Conservation (phyloP, 2,329 filamentous ascomycete species). For the Phyllosticta ampelicida region DNA sequence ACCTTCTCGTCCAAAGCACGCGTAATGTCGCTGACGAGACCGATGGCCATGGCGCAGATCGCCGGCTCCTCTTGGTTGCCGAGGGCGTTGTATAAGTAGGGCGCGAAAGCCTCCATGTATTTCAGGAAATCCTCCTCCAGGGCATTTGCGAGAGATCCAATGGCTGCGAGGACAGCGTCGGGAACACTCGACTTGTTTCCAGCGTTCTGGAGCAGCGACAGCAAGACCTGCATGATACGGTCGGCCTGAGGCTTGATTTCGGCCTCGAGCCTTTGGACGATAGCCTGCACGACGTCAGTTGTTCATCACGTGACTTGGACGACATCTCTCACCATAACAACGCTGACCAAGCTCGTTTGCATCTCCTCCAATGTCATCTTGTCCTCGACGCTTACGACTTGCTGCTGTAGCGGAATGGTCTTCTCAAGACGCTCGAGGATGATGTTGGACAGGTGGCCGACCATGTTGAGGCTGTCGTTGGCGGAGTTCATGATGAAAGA, state of each 20-base stretch:
- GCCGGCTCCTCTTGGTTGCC: conserved; percentile 91
- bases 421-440: conserved; percentile 85
- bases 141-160: conserved; percentile 83
- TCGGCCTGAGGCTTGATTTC: conserved; percentile 86
- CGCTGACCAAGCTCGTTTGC: conserved; percentile 88
- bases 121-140: conserved; percentile 88
- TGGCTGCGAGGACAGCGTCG: conserved; percentile 83
- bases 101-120: conserved; percentile 94
- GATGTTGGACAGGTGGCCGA: conserved; percentile 75
- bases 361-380: conserved; percentile 94
- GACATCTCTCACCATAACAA: conserved; percentile 51
- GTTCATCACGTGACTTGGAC: conserved; percentile 4
- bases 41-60: conserved; percentile 94
- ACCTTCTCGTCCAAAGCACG: conserved; percentile 82
- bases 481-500: conserved; percentile 88
- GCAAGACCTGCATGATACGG: conserved; percentile 80
- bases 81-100: conserved; percentile 87
- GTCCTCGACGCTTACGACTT: conserved; percentile 95
- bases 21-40: conserved; percentile 91
- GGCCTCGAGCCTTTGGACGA: conserved; percentile 81
- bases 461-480: conserved; percentile 67
- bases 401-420: conserved; percentile 77
- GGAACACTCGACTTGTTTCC: conserved; percentile 86
- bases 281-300: conserved; percentile 40
- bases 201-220: conserved; percentile 68